phyloP scores from a whole-genome alignment of 306 rosid genomes.

The Betula pendula region DNA sequence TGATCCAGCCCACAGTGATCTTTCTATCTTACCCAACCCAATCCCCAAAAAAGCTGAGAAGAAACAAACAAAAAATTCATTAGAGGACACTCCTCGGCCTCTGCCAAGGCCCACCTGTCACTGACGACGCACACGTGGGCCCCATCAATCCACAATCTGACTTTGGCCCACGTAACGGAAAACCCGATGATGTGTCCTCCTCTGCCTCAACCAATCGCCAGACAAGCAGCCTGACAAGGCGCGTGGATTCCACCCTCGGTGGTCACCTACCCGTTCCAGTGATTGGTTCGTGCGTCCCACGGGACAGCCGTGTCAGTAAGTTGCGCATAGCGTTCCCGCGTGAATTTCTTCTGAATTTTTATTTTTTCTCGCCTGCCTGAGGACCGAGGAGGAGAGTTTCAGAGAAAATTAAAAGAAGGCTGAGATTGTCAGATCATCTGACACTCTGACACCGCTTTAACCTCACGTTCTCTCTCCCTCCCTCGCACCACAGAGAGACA shows the following conservation, averaged over 20 bases:
- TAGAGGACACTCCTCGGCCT: not conserved
- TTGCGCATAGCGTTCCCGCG: not conserved
- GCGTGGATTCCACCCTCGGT: conserved; percentile 19
- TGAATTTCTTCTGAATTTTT: not conserved
- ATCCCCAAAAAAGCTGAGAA: no score
- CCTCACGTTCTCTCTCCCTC: conserved; percentile 17
- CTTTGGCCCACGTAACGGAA: conserved; percentile 11
- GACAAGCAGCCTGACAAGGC: conserved; percentile 5
- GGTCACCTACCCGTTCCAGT: not conserved
- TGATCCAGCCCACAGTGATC: not conserved
- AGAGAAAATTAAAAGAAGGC: conserved; percentile 24
- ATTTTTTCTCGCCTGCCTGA: not conserved
- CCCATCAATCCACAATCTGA: not conserved
- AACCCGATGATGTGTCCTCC: conserved; percentile 9
- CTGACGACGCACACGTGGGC: conserved; percentile 1
- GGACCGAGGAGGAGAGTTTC: not conserved
- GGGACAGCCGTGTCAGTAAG: not conserved
- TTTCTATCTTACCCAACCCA: not conserved
- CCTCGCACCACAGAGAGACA: not conserved
- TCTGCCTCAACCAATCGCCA: conserved; percentile 2
- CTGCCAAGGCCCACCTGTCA: conserved; percentile 7
- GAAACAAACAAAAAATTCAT: not conserved
- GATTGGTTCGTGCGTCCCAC: conserved; percentile 12
- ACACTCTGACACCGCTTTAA: conserved; percentile 33
- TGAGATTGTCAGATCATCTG: conserved; percentile 50